Conservation (phyloP, 805 yeast species). For the Teunomyces cretensis region DNA sequence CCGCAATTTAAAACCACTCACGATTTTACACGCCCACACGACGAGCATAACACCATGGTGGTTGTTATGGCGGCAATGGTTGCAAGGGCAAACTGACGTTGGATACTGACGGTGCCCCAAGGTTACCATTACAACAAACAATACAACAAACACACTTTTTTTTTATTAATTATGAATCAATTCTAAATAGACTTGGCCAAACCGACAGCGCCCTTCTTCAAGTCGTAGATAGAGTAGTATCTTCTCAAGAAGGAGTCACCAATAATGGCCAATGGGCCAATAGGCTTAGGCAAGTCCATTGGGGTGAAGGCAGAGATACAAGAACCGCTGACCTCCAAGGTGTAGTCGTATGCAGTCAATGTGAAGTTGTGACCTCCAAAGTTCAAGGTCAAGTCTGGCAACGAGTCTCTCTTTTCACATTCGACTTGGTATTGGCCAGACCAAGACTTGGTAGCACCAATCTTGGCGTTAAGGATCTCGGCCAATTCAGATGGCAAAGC, state of each 20-base stretch:
- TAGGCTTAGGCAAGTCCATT: conserved; percentile 95
- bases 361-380: conserved; percentile 91
- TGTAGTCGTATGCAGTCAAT: conserved; percentile 85
- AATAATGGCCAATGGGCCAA: conserved; percentile 93
- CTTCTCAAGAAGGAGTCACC: conserved; percentile 98
- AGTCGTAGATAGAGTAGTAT: conserved; percentile 91
- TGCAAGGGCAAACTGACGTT: not conserved
- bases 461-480: conserved; percentile 90
- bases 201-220: conserved; percentile 90
- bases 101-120: not conserved
- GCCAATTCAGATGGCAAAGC: conserved; percentile 95
- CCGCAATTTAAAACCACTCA: no score
- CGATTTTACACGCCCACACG: no score
- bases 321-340: conserved; percentile 89
- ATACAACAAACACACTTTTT: not conserved
- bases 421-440: conserved; percentile 95
- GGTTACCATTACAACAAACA: not conserved
- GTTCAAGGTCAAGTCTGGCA: conserved; percentile 91
- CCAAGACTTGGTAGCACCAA: conserved; percentile 97
- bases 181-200: conserved; percentile 66
- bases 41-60: not conserved
- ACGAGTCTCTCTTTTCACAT: conserved; percentile 76
- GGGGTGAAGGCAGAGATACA: conserved; percentile 97
- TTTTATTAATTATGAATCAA: not conserved
- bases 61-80: not conserved